These are phyloP conservation scores for Xylaria sp. DNA, from an alignment of 2,329 filamentous ascomycete genomes.

Conservation along the genomic window DNA sequence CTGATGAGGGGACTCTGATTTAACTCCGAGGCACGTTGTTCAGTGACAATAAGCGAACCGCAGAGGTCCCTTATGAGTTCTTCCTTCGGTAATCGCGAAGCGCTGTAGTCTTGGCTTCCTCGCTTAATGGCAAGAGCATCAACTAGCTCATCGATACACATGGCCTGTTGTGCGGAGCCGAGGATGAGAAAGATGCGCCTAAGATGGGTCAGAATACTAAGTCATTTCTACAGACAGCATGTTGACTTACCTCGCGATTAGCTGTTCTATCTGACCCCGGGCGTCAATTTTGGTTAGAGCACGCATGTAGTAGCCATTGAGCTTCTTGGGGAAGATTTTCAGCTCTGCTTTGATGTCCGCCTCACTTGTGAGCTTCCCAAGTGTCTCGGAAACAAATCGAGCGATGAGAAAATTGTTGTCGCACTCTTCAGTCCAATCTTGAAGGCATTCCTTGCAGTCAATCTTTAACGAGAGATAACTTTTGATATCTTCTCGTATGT, in stretches of 20 bases:
- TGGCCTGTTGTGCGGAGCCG: conserved; percentile 19
- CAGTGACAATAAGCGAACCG: conserved; percentile 28
- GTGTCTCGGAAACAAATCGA: conserved; percentile 28
- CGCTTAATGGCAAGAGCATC: conserved; percentile 32
- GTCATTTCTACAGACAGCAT: background rate
- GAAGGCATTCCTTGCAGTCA: conserved; percentile 22
- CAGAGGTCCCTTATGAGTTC: conserved; percentile 30
- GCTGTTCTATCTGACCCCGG: conserved; percentile 26
- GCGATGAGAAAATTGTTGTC: conserved; percentile 33
- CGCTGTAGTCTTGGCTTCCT: conserved; percentile 27
- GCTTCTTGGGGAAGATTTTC: conserved; percentile 24
- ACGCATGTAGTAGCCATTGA: conserved; percentile 31
- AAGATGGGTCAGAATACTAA: background rate
- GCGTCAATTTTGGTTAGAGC: conserved; percentile 22
- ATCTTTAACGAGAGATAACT: conserved; percentile 23
- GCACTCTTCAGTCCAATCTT: conserved; percentile 17
- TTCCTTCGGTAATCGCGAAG: conserved; percentile 26
- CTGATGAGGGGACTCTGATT: conserved; percentile 8
- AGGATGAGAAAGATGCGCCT: conserved; percentile 34
- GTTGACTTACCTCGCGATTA: conserved; percentile 28
- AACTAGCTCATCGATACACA: conserved; percentile 28
- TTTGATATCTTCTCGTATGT: conserved; percentile 27
- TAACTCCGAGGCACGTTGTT: conserved; percentile 5
- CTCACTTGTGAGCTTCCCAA: conserved; percentile 30
- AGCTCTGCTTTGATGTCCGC: conserved; percentile 30